Base-by-base conservation (phyloP, 306 rosid species). In the Arachis hypogaea region DNA sequence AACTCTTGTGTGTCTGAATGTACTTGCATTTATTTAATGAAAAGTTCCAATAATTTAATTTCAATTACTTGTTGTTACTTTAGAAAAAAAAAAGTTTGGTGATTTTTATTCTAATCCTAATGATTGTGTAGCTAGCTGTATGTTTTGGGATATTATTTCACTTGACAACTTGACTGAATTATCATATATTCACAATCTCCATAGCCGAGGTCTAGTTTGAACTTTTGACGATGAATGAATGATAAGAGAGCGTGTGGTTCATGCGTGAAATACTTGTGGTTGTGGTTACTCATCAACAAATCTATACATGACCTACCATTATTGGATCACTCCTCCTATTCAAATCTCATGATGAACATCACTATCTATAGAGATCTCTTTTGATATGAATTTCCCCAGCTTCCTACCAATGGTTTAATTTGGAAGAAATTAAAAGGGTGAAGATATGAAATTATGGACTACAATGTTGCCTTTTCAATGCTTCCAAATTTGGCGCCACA, bases 91-190 rank as follows among this genome's bases (percentile, higher is more conserved):
- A 22, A 22, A 22, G 12, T 46, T 46, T 46, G 11, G 1, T 9
- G 51, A 11, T 4, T 41, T 64, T 40, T 9, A 64, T 41, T 64
- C 55, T 18, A 64, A 63, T 63, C 67, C 7, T 7, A 12, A 59
- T 2, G 10, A 45, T 9, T 18, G 7, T 7, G 33, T 50, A 51
- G 61, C 5, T 30, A n/a, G 28, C 11, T 12, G n/a, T n/a, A 22
- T 50, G 72, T 52, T 43, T 43, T 18, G 22, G 45, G 66, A 58
- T 11, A 33, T 22, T 22, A 33, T 42, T 57, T 71, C 42, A 18
- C 28, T 42, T 57, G 56, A 57, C 55, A 57, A 47, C 63, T 46
- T 54, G 54, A 52, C 40, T 18, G 16, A 41, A 38, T 51, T 68
- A 68, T 68, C 7, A 12, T 29, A 33, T 7, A 4, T 44, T 4